phyloP scores from a whole-genome alignment of 306 rosid genomes.

The Trifolium repens region DNA sequence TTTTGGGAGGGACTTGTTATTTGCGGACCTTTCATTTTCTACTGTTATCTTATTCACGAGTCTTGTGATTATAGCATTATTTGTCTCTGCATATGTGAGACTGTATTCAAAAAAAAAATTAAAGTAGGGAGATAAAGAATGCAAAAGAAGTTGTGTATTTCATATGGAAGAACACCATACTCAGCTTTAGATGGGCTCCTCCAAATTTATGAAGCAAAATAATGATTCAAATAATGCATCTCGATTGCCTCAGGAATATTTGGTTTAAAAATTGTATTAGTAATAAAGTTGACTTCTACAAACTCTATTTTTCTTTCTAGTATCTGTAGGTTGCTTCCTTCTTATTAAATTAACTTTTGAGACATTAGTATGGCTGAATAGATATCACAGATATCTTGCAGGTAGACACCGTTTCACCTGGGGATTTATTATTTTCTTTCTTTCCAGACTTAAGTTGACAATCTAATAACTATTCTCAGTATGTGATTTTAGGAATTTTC shows the following conservation, averaged over 20 bases:
- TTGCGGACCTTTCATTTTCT: slow-evolving; percentile 22
- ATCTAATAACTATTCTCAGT: slow-evolving; percentile 25
- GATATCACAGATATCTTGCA: slow-evolving; percentile 22
- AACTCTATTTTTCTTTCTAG: background rate
- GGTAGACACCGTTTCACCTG: slow-evolving; percentile 28
- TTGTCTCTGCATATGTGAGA: slow-evolving; percentile 14
- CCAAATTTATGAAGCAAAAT: slow-evolving; percentile 30
- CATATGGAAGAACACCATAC: slow-evolving; percentile 9
- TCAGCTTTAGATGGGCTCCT: slow-evolving; percentile 12
- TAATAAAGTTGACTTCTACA: background rate
- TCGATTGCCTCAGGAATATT: slow-evolving; percentile 11
- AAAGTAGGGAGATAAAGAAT: background rate
- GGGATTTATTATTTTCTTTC: slow-evolving; percentile 19
- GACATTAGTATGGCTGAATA: slow-evolving; percentile 28
- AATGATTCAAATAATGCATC: background rate
- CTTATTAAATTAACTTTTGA: background rate
- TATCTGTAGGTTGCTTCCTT: slow-evolving; percentile 16
- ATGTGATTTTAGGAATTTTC: slow-evolving; percentile 23
- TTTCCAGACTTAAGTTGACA: slow-evolving; percentile 25
- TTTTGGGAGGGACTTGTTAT: background rate
- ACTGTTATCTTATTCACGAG: slow-evolving; percentile 22
- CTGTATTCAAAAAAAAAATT: no score
- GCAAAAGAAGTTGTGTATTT: slow-evolving; percentile 28
- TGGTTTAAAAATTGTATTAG: slow-evolving; percentile 9
- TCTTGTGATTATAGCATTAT: slow-evolving; percentile 3